Percentiles rank a stretch among this genome's conserved stretches.
phyloP scores from a whole-genome alignment of 495 filamentous ascomycete species.

The Lepraria neglecta region DNA sequence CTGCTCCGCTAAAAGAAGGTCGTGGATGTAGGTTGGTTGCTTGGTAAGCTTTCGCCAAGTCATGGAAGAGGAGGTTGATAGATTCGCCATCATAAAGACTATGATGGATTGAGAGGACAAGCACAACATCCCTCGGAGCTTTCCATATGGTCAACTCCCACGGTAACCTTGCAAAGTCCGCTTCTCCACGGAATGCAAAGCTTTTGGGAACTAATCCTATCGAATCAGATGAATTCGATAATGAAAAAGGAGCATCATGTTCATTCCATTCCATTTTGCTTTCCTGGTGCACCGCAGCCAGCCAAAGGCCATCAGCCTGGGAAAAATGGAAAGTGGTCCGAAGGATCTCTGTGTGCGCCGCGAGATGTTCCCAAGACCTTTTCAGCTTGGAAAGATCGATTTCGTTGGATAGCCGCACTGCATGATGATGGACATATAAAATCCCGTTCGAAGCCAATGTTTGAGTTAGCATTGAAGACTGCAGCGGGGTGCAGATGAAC shows the following conservation, averaged over 20 bases:
- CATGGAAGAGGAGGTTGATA: constrained; percentile 53
- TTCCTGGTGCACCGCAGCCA: constrained; percentile 21
- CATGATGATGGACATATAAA: constrained; percentile 31
- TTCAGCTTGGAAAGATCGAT: constrained; percentile 14
- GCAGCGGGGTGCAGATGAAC: constrained; percentile 31
- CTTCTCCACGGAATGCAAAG: constrained; percentile 20
- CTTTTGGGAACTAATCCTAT: neutral
- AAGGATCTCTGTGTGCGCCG: constrained; percentile 27
- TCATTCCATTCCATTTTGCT: constrained; percentile 12
- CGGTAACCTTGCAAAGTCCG: constrained; percentile 15
- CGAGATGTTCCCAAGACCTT: constrained; percentile 19
- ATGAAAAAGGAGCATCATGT: neutral
- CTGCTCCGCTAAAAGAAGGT: constrained; percentile 22
- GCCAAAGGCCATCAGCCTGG: constrained; percentile 9
- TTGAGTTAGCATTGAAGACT: constrained; percentile 32
- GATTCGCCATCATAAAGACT: constrained; percentile 74
- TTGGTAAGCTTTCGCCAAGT: constrained; percentile 28
- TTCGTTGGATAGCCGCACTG: constrained; percentile 12
- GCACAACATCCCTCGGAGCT: constrained; percentile 8
- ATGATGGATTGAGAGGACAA: constrained; percentile 64
- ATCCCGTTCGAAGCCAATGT: constrained; percentile 26
- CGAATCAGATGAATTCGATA: neutral
- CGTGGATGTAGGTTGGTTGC: neutral
- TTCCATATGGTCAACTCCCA: constrained; percentile 14
- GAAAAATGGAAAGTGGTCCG: constrained; percentile 28